Evolutionary conservation across 345 rosid species (phyloP), one percentile per base, ranked within the genome.

Genomic region (Acer yangbiense): DNA sequence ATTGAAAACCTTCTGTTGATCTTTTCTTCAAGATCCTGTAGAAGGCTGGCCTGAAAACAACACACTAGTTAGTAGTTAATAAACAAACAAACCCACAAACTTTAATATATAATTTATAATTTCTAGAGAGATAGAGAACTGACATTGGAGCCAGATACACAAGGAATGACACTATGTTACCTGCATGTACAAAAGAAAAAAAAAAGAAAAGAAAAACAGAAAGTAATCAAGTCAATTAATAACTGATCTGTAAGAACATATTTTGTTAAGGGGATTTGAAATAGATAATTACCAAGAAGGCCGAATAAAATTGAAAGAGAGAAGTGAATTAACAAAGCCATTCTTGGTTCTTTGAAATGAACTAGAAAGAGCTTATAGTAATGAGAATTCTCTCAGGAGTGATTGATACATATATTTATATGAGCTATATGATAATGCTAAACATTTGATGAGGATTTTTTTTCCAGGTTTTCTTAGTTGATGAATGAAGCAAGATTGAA

Each of bases 141-240:
- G 61, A 87, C 89, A 82, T 20, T 74, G 89, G 87, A 20, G 87
- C 78, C 60, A 87, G 71, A 72, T 78, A 87, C 8, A 87, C 86
- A 14, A 82, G 67, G 70, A 81, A 77, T 0, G 89, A 87, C 32
- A 82, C 74, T 50, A 82, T 23, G 60, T 86, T 86, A 48, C 88
- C 86, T 86, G 79, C 57, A 25, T 25, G 27, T 25, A 76, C 52
- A 60, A 9, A 32, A 7, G 43, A n/a, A 14, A 27, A 27, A 27
- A 27, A 23, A 23, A 23, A 23, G n/a, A n/a, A n/a, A n/a, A n/a
- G n/a, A 23, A 23, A 23, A 25, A 1, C 27, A 25, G 27, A 25
- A 25, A 25, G 25, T 1, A 25, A 25, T 25, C 27, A 25, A 25
- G 27, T 25, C 27, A 25, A 25, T 25, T 25, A 25, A 25, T 25